These are phyloP conservation scores for Thamnidium elegans DNA, from an alignment of 192 early-diverging fungal species.

Conservation along the genomic window DNA sequence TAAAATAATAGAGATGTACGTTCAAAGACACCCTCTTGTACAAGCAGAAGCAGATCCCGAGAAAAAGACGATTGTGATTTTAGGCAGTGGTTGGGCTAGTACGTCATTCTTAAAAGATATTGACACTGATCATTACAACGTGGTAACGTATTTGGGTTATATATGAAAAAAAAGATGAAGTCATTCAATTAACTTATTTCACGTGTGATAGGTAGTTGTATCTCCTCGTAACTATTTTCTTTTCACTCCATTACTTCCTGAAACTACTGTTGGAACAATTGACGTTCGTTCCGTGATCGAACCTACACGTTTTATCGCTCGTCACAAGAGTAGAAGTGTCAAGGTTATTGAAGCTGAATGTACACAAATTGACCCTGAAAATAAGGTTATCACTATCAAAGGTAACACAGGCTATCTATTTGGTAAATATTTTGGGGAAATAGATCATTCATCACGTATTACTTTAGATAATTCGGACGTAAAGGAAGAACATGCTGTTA, in stretches of 20 bases:
- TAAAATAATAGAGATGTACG: slow-evolving; percentile 12
- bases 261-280: slow-evolving; percentile 85
- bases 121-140: slow-evolving; percentile 41
- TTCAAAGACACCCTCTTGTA: slow-evolving; percentile 36
- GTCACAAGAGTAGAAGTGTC: slow-evolving; percentile 83
- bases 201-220: slow-evolving; percentile 48
- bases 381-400: slow-evolving; percentile 73
- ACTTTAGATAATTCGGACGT: slow-evolving; percentile 67
- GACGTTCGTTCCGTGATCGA: slow-evolving; percentile 85
- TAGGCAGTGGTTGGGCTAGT: slow-evolving; percentile 42
- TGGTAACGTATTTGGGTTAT: slow-evolving; percentile 22
- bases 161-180: too few relatives aligned
- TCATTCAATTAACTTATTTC: too few relatives aligned
- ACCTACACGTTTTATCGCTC: slow-evolving; percentile 82
- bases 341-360: slow-evolving; percentile 89
- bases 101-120: slow-evolving; percentile 40
- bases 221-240: slow-evolving; percentile 90
- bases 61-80: slow-evolving; percentile 42
- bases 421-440: slow-evolving; percentile 19
- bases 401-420: slow-evolving; percentile 52
- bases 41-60: slow-evolving; percentile 42
- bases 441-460: slow-evolving; percentile 2
- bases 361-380: slow-evolving; percentile 78
- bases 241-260: slow-evolving; percentile 68
- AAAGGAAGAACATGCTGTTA: slow-evolving; percentile 52